Conservation (phyloP, 176 grass and related monocot genomes). For the Aegilops tauschii region DNA sequence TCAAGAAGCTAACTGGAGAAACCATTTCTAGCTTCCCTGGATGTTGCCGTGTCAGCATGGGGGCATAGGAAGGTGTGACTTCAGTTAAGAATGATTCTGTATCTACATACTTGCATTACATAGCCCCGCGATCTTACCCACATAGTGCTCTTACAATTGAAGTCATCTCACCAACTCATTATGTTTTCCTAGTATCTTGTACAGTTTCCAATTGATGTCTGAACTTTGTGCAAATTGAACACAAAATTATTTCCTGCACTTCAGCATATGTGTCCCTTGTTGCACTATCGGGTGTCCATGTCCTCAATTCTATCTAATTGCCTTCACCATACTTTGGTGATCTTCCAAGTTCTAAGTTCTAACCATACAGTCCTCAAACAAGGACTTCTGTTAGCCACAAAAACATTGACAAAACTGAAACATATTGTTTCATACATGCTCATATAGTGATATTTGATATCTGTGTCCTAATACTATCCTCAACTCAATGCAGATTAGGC, state of each 20-base stretch:
- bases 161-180: conserved; percentile 35
- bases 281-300: not conserved
- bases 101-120: conserved; percentile 33
- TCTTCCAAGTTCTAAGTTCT: not conserved
- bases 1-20: conserved; percentile 43
- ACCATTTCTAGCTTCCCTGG: conserved; percentile 37
- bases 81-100: conserved; percentile 40
- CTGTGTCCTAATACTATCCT: conserved; percentile 22
- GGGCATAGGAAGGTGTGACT: conserved; percentile 43
- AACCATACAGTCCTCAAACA: not conserved
- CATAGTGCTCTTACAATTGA: conserved; percentile 42
- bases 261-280: not conserved
- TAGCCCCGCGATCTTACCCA: not conserved
- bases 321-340: conserved; percentile 1
- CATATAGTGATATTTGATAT: conserved; percentile 7
- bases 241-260: not conserved
- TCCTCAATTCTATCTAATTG: not conserved
- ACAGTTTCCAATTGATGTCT: conserved; percentile 29
- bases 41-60: conserved; percentile 40
- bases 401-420: not conserved
- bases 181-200: conserved; percentile 31
- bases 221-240: conserved; percentile 30
- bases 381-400: not conserved
- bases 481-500: conserved; percentile 77
- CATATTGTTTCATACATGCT: conserved; percentile 2